phyloP scores from a whole-genome alignment of 768 basidiomycete species.

The Clitopilus hobsonii region DNA sequence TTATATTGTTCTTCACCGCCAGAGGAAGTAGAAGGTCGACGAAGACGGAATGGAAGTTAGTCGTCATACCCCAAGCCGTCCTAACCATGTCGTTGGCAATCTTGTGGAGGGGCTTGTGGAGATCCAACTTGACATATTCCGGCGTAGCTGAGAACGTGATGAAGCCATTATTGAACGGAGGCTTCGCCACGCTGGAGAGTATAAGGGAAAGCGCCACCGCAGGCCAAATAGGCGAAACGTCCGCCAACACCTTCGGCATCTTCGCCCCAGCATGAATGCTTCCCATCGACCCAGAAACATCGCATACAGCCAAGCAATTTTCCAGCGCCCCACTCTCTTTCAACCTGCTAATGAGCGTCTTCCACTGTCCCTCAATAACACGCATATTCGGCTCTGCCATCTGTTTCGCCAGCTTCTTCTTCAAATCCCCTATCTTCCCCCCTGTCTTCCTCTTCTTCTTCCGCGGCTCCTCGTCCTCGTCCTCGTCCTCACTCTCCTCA shows the following conservation, averaged over 20 bases:
- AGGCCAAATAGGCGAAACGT: constrained; percentile 48
- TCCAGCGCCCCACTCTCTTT: constrained; percentile 53
- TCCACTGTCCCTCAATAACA: constrained; percentile 66
- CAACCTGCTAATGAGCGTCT: constrained; percentile 47
- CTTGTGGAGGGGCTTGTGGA: constrained; percentile 28
- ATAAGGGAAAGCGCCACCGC: constrained; percentile 64
- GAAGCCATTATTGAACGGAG: constrained; percentile 63
- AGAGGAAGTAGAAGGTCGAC: constrained; percentile 56
- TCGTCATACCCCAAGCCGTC: constrained; percentile 51
- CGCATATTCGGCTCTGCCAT: constrained; percentile 29
- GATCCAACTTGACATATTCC: constrained; percentile 44
- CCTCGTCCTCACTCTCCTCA: too few relatives aligned
- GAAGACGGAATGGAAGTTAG: constrained; percentile 60
- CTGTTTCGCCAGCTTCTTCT: constrained; percentile 20
- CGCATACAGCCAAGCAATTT: constrained; percentile 63
- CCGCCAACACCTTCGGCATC: neutral
- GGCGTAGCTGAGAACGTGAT: constrained; percentile 63
- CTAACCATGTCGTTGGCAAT: constrained; percentile 31
- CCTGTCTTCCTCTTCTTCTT: constrained; percentile 9
- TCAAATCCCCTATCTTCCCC: constrained; percentile 3
- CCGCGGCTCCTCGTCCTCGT: constrained; percentile 10
- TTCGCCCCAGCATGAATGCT: constrained; percentile 5
- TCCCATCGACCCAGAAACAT: constrained; percentile 76
- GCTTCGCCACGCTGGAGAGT: constrained; percentile 53
- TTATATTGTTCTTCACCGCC: constrained; percentile 51